Evolutionary conservation across 2,329 filamentous ascomycete genomes (phyloP).

Genomic region (Epichloe glyceriae): DNA sequence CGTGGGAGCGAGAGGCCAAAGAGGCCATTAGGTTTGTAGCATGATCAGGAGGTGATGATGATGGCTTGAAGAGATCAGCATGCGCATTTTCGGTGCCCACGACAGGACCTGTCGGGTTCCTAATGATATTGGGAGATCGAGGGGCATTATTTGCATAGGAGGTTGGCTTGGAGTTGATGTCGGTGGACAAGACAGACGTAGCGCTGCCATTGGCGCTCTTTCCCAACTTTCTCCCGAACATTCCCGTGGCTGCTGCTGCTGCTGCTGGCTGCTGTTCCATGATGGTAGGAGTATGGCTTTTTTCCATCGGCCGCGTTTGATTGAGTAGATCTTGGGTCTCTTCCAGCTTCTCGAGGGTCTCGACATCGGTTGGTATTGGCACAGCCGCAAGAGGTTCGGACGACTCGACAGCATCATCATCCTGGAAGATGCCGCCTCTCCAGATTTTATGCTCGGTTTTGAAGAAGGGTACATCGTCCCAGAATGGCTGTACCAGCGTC

Average conservation of each 20-base stretch:
- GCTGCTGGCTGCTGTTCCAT: constrained; percentile 22
- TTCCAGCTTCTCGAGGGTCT: constrained; percentile 35
- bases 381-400: constrained; percentile 11
- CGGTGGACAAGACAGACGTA: constrained; percentile 32
- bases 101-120: constrained; percentile 46
- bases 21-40: constrained; percentile 55
- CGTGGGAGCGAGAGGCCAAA: constrained; percentile 48
- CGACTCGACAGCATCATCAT: constrained; percentile 33
- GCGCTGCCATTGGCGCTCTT: constrained; percentile 21
- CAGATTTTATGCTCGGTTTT: constrained; percentile 65
- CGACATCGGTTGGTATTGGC: constrained; percentile 32
- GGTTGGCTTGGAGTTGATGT: constrained; percentile 33
- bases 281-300: constrained; percentile 38
- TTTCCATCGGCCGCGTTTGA: constrained; percentile 37
- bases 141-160: constrained; percentile 19
- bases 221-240: constrained; percentile 37
- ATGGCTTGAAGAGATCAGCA: constrained; percentile 49
- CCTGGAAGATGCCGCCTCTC: constrained; percentile 71
- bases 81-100: constrained; percentile 55
- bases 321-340: constrained; percentile 25
- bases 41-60: constrained; percentile 42
- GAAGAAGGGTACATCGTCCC: constrained; percentile 91
- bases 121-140: constrained; percentile 22
- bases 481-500: constrained; percentile 82
- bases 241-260: constrained; percentile 17